Evolutionary conservation across 768 basidiomycete genomes (phyloP).

Genomic region (Lepiota brunneoincarnata): DNA sequence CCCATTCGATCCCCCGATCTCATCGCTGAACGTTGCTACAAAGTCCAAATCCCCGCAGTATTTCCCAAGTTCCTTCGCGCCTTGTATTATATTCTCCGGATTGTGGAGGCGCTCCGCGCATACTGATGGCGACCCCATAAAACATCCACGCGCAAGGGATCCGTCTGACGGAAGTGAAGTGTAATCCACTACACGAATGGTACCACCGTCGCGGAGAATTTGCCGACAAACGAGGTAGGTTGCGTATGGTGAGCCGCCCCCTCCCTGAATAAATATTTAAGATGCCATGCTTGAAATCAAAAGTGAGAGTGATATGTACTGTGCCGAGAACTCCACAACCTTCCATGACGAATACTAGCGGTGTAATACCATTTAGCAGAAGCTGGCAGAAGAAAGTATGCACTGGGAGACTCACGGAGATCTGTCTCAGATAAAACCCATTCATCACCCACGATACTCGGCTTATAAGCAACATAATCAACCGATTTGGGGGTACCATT

Average conservation of each 20-base stretch:
- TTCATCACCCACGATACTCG: constrained; percentile 33
- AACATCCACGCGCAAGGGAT: constrained; percentile 28
- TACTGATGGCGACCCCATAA: constrained; percentile 40
- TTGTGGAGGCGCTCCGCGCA: constrained; percentile 24
- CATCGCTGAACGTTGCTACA: constrained; percentile 32
- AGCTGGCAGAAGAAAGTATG: not conserved
- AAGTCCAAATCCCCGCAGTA: constrained; percentile 26
- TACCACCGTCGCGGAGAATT: constrained; percentile 46
- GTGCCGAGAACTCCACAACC: constrained; percentile 63
- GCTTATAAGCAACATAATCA: constrained; percentile 32
- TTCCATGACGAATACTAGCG: constrained; percentile 55
- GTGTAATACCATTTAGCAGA: not conserved
- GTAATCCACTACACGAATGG: constrained; percentile 44
- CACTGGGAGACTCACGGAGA: constrained; percentile 24
- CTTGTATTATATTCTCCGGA: constrained; percentile 21
- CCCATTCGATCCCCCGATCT: constrained; percentile 45
- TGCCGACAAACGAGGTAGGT: constrained; percentile 49
- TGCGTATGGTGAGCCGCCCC: constrained; percentile 58
- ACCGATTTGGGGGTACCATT: constrained; percentile 12
- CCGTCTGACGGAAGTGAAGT: constrained; percentile 40
- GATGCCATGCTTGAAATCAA: not conserved
- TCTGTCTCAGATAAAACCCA: constrained; percentile 48
- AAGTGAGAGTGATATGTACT: constrained; percentile 12
- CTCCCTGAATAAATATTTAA: constrained; percentile 33
- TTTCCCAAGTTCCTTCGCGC: constrained; percentile 25